Percentiles rank a stretch among this genome's conserved stretches.
phyloP scores from a whole-genome alignment of 163 green algal species.

The Coccomyxa subellipsoidea region DNA sequence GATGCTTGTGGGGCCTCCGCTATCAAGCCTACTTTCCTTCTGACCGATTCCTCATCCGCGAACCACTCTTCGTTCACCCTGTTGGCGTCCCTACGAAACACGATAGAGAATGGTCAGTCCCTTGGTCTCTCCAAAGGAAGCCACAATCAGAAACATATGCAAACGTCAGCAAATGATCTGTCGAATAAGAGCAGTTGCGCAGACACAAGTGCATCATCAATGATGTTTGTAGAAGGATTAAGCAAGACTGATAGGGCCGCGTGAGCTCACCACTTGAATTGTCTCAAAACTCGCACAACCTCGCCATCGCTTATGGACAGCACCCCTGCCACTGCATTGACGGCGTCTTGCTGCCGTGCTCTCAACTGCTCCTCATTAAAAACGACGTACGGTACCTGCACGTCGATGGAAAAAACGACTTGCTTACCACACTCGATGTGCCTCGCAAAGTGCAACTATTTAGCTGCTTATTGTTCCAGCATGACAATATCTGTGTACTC shows the following conservation, averaged over 20 bases:
- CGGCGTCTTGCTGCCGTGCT: slow-evolving; percentile 40
- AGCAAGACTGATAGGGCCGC: no score
- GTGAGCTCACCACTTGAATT: slow-evolving; percentile 70
- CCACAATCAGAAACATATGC: no score
- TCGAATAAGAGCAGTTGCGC: no score
- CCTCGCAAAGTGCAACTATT: no score
- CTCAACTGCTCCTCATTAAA: slow-evolving; percentile 51
- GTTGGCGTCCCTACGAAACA: slow-evolving; percentile 64
- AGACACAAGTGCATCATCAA: no score
- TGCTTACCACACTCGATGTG: no score
- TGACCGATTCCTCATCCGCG: slow-evolving; percentile 56
- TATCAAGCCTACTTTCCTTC: slow-evolving; percentile 55
- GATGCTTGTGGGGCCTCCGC: slow-evolving; percentile 21
- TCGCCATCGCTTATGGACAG: slow-evolving; percentile 53
- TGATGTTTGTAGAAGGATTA: no score
- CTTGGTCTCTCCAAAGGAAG: no score
- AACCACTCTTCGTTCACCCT: slow-evolving; percentile 82
- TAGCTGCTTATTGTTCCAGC: no score
- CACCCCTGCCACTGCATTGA: slow-evolving; percentile 49
- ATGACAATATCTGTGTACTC: no score
- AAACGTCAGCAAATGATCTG: no score
- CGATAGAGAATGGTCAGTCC: no score
- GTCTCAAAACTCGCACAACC: slow-evolving; percentile 63
- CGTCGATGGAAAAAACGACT: slow-evolving; percentile 4
- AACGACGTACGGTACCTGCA: slow-evolving; percentile 56